Evolutionary conservation across 2,329 filamentous ascomycete species (phyloP).

Genomic region (Diaporthe aspalathi): DNA sequence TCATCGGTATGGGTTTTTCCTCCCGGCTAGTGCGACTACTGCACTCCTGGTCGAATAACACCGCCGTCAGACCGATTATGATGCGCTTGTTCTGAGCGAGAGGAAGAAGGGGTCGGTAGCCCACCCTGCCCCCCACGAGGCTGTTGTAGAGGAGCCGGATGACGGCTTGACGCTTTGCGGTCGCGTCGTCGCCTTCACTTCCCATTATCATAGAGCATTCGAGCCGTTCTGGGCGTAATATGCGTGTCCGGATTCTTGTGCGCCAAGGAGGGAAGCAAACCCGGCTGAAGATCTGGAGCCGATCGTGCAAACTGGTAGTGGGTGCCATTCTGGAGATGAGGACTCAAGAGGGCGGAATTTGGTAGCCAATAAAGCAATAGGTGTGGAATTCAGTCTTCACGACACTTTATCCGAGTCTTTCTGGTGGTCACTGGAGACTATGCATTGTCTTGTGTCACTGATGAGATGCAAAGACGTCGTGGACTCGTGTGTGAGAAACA

Average conservation of each 20-base stretch:
- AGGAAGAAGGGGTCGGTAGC: neutral
- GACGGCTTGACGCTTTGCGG: neutral
- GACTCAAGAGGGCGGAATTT: neutral
- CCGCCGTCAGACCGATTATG: neutral
- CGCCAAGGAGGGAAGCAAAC: neutral
- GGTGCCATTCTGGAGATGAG: neutral
- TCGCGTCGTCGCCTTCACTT: neutral
- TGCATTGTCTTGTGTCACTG: neutral
- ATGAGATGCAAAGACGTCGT: neutral
- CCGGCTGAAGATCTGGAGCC: neutral
- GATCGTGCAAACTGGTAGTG: neutral
- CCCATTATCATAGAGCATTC: neutral
- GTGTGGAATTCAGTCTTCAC: accelerated
- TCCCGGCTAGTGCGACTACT: neutral
- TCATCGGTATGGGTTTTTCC: too few relatives aligned
- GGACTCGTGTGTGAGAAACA: neutral
- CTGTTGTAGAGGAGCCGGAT: neutral
- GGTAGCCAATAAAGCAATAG: too few relatives aligned
- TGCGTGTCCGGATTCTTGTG: neutral
- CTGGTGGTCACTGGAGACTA: neutral
- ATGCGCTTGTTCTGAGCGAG: neutral
- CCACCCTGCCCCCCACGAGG: neutral
- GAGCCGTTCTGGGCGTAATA: neutral
- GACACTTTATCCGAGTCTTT: neutral
- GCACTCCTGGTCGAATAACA: constrained; percentile 6